Evolutionary conservation across 768 basidiomycete species (phyloP), one percentile per base, ranked within the genome.

Genomic region (Neoboletus brunneissimus): DNA sequence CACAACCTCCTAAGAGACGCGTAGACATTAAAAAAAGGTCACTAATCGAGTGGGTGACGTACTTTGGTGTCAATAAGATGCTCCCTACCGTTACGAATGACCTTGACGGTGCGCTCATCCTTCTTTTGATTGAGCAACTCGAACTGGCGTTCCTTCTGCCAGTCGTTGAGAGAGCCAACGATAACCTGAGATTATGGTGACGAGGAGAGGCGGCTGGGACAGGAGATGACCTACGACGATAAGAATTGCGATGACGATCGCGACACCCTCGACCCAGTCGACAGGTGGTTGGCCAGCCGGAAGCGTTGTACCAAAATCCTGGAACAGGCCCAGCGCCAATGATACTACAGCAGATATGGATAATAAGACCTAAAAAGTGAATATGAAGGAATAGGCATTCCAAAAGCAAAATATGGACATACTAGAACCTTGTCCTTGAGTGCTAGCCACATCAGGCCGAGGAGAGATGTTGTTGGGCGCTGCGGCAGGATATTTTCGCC

Each of bases 61-160:
- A 90, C 91, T 74, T 91, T 94, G 69, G 96, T 82, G 60, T 91
- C 90, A 63, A 96, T 78, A 29, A 91, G 74, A 48, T 78, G 81
- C 60, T 94, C 90, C 12, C 77, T 69, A 32, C 86, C 87, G 53
- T 82, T 75, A 13, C 94, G 86, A 57, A 93, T 86, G 50, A 89
- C 87, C 72, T 94, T 94, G 63, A 94, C 85, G 6, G 81, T 84
- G 27, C 97, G 89, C 63, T 96, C 97, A 54, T 98, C 96, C 73
- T 96, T 96, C 74, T 95, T 89, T 63, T 89, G 91, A 67, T 98
- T 98, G 41, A 99, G 81, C 20, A 77, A 79, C 65, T 88, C 86
- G 78, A 99, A 99, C 73, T 98, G 97, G 2, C 87, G 86, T 72
- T 99, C 97, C 73, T 98, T 98, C 73, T 98, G 94, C 89, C 91